Evolutionary conservation across 2,329 filamentous ascomycete genomes (phyloP).

Genomic region (Diaporthe citrichinensis): DNA sequence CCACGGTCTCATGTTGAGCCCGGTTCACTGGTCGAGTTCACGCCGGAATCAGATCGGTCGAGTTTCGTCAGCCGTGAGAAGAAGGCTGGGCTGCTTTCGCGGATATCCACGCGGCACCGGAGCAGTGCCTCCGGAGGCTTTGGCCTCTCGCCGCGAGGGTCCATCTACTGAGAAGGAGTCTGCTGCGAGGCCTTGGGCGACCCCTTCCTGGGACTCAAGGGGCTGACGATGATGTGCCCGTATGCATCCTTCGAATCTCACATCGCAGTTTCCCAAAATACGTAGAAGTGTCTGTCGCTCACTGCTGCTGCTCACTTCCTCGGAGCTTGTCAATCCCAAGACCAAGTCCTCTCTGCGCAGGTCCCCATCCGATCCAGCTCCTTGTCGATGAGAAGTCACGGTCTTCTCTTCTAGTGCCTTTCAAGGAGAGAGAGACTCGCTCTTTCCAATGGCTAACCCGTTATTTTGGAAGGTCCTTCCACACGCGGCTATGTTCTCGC

Average conservation of each 20-base stretch:
- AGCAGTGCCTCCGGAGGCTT: conserved; percentile 46
- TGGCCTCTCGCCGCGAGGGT: conserved; percentile 40
- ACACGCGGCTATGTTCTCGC: background rate
- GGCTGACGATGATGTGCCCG: background rate
- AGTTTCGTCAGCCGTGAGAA: conserved; percentile 53
- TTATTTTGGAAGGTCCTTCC: background rate
- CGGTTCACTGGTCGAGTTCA: conserved; percentile 58
- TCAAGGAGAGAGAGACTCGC: background rate
- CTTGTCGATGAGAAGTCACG: background rate
- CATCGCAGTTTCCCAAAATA: background rate
- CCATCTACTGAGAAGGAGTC: background rate
- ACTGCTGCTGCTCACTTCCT: too few relatives aligned
- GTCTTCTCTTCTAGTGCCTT: too few relatives aligned
- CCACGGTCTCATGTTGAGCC: conserved; percentile 64
- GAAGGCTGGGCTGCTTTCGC: conserved; percentile 52
- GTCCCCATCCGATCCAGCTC: background rate
- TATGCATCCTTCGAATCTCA: background rate
- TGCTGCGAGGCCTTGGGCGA: background rate
- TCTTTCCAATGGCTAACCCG: background rate
- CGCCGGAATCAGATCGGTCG: conserved; percentile 48
- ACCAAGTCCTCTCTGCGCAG: background rate
- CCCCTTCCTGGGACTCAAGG: too few relatives aligned
- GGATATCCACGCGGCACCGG: conserved; percentile 50
- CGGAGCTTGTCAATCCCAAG: too few relatives aligned
- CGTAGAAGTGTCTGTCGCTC: background rate